phyloP scores from a whole-genome alignment of 805 yeast species.

The Kluyveromyces aestuarii region DNA sequence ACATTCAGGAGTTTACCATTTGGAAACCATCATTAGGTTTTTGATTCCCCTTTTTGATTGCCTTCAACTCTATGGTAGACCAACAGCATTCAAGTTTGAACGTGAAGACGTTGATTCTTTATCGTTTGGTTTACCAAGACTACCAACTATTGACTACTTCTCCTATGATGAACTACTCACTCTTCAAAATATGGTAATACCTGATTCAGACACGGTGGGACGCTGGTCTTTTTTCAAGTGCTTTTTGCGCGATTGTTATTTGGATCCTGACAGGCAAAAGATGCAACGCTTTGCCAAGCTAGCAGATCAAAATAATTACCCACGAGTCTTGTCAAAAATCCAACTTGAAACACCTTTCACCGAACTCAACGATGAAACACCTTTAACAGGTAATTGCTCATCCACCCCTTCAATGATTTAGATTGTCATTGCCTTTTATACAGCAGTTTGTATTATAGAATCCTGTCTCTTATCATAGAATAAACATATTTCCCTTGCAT shows the following conservation, averaged over 20 bases:
- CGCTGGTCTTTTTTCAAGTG: background rate
- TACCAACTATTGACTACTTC: constrained; percentile 57
- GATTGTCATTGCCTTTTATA: background rate
- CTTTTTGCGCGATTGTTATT: background rate
- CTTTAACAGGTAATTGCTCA: background rate
- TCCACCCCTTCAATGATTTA: background rate
- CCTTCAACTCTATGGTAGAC: constrained; percentile 66
- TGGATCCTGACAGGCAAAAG: background rate
- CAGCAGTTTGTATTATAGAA: background rate
- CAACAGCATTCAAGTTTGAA: constrained; percentile 45
- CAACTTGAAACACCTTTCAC: background rate
- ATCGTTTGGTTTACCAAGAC: constrained; percentile 61
- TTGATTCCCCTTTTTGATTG: constrained; percentile 59
- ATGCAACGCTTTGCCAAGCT: background rate
- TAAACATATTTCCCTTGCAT: background rate
- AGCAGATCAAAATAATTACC: background rate
- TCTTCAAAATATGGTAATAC: background rate
- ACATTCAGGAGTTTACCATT: constrained; percentile 58
- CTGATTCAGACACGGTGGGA: background rate
- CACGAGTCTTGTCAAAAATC: background rate
- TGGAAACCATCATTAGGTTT: constrained; percentile 60
- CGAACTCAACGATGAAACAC: background rate
- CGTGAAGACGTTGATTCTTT: constrained; percentile 44
- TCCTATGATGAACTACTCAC: constrained; percentile 12
- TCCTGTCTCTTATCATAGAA: background rate